Evolutionary conservation across 306 rosid species (phyloP).

Genomic region (Mimosa pudica): DNA sequence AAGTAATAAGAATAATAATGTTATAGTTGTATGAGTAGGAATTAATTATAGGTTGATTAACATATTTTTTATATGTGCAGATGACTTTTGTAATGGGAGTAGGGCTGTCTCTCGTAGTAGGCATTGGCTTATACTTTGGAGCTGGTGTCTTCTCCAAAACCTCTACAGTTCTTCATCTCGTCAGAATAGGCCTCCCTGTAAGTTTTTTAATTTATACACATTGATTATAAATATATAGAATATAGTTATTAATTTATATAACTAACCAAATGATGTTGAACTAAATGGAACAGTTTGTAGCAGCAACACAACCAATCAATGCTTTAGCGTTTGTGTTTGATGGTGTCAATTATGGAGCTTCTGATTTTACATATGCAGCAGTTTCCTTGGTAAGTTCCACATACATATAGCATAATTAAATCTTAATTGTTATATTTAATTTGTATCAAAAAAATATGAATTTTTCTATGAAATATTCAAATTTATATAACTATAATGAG

Average conservation of each 20-base stretch:
- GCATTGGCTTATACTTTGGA: slow-evolving; percentile 78
- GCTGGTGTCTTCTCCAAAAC: slow-evolving; percentile 76
- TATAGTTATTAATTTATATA: too few species aligned
- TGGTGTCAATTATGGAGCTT: slow-evolving; percentile 94
- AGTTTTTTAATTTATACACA: background rate
- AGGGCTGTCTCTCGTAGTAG: slow-evolving; percentile 73
- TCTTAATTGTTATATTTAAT: too few species aligned
- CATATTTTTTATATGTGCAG: slow-evolving; percentile 28
- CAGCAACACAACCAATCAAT: slow-evolving; percentile 96
- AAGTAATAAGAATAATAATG: background rate
- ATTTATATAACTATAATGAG: too few species aligned
- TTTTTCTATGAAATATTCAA: too few species aligned
- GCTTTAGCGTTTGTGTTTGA: slow-evolving; percentile 91
- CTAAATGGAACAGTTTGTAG: slow-evolving; percentile 66
- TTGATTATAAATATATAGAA: too few species aligned
- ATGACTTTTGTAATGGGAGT: slow-evolving; percentile 83
- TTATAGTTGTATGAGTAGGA: background rate
- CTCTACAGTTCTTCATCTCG: slow-evolving; percentile 66
- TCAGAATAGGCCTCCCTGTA: slow-evolving; percentile 83
- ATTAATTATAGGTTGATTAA: too few species aligned
- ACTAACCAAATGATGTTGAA: background rate
- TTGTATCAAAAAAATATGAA: too few species aligned
- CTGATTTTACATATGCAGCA: slow-evolving; percentile 92
- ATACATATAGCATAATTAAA: too few species aligned
- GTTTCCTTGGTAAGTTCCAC: slow-evolving; percentile 72